phyloP scores from a whole-genome alignment of 371 early-diverging fungal genomes.

The Mucor plumbeus region DNA sequence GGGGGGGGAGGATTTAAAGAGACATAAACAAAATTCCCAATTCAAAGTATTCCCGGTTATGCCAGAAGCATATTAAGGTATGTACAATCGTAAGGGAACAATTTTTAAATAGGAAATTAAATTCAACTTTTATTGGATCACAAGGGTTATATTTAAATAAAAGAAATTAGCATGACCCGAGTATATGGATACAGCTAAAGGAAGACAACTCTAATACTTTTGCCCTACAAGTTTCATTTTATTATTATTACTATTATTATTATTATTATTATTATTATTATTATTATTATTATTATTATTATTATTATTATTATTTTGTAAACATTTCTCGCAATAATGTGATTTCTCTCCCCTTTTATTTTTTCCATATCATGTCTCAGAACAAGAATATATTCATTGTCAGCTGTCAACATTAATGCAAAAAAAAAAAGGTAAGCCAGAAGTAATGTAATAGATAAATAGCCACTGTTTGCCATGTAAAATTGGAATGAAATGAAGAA shows the following conservation, averaged over 20 bases:
- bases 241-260: too few relatives aligned
- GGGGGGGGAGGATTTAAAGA: background rate
- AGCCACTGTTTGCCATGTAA: background rate
- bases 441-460: background rate
- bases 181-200: background rate
- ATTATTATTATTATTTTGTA: too few relatives aligned
- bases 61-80: background rate
- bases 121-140: background rate
- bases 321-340: too few relatives aligned
- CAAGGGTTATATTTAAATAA: background rate
- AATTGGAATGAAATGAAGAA: too few relatives aligned
- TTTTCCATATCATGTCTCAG: background rate
- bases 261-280: too few relatives aligned
- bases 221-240: too few relatives aligned
- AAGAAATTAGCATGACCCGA: background rate
- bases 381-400: background rate
- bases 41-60: background rate
- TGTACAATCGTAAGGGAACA: background rate
- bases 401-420: background rate
- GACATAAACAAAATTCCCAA: background rate
- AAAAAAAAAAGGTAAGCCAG: background rate
- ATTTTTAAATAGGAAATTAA: constrained; percentile 5
- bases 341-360: background rate
- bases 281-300: too few relatives aligned
- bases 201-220: background rate